Base-by-base conservation (phyloP, 2,329 filamentous ascomycete genomes). In the Pseudocercospora eumusae region DNA sequence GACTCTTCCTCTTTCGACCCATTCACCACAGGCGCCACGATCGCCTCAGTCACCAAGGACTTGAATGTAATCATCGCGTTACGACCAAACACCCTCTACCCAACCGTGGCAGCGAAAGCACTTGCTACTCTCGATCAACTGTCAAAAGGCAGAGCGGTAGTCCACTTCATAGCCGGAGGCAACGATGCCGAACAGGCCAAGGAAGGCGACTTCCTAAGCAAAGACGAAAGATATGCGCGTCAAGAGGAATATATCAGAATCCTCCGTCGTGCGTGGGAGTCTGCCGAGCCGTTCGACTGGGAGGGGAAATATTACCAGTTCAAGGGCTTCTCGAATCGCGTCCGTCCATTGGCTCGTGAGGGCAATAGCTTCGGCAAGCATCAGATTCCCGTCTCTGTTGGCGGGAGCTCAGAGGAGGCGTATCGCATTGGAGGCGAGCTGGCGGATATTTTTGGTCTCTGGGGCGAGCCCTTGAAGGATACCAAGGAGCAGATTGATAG, bases 381-480 rank as follows among this genome's bases (percentile, higher is more conserved):
- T 9, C 66, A 75, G 23, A 86, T 87, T 53, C 82, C 83, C 1
- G 80, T 87, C 1, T 86, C 84, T 0, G 84, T 87, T 0, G 84
- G 84, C 9, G 84, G 84, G 0, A 86, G 83, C 0, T 86, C 83
- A 0, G 79, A 82, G 18, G 84, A 83, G 4, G 84, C 84, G 0
- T 87, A 87, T 72, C 82, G 84, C 21, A 77, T 86, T 42, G 85
- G 85, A 23, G 85, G 85, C 27, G 75, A 80, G 0, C 77, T 86
- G 1, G 84, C 80, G 27, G 85, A 87, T 64, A 87, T 87, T 67
- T 87, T 87, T 64, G 85, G 85, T 0, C 80, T 87, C 3, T 87
- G 85, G 85, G 85, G 85, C 10, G 85, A 87, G 68, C 85, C 85
- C 1, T 75, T 87, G 1, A 86, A 86, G 73, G 85, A 87, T 70